Conservation (phyloP, 176 grass and related monocot genomes). For the Oryza nivara region DNA sequence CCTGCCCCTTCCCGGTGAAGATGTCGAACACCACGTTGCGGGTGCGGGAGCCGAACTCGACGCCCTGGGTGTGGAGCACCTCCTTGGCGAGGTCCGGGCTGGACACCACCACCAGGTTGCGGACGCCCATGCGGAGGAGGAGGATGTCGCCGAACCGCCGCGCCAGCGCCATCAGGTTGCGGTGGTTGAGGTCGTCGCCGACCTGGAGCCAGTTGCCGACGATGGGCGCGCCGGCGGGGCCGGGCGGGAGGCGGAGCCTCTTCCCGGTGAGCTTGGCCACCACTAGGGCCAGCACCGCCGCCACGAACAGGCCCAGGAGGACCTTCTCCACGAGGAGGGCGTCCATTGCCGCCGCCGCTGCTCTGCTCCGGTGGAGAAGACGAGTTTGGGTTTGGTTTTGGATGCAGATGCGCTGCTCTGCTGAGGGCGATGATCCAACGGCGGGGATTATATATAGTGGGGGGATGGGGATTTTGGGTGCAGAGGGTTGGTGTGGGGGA, state of each 20-base stretch:
- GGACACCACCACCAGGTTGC: slow-evolving; percentile 92
- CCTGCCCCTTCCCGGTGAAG: slow-evolving; percentile 86
- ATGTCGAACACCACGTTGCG: slow-evolving; percentile 98
- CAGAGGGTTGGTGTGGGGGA: background rate
- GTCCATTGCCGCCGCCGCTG: slow-evolving; percentile 46
- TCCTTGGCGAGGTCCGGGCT: slow-evolving; percentile 80
- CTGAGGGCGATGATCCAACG: background rate
- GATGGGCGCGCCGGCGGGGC: slow-evolving; percentile 61
- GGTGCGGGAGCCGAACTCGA: slow-evolving; percentile 97
- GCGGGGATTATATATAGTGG: background rate
- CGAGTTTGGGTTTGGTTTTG: too few relatives aligned
- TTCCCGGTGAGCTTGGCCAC: slow-evolving; percentile 76
- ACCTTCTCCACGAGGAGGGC: slow-evolving; percentile 76
- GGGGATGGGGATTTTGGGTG: background rate
- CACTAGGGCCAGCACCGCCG: slow-evolving; percentile 66
- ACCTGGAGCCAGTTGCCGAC: slow-evolving; percentile 98
- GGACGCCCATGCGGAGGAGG: slow-evolving; percentile 87
- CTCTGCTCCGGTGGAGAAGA: background rate
- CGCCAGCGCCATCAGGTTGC: slow-evolving; percentile 70
- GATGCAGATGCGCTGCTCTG: background rate
- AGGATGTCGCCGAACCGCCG: slow-evolving; percentile 83
- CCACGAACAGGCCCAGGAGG: slow-evolving; percentile 83
- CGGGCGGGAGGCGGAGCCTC: slow-evolving; percentile 65
- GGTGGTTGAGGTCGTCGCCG: slow-evolving; percentile 93
- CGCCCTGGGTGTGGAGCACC: slow-evolving; percentile 93